A percentile compares a stretch with the other conserved stretches of the same genome.
phyloP scores from a whole-genome alignment of 257 asterid genomes.

The Solanum sitiens region DNA sequence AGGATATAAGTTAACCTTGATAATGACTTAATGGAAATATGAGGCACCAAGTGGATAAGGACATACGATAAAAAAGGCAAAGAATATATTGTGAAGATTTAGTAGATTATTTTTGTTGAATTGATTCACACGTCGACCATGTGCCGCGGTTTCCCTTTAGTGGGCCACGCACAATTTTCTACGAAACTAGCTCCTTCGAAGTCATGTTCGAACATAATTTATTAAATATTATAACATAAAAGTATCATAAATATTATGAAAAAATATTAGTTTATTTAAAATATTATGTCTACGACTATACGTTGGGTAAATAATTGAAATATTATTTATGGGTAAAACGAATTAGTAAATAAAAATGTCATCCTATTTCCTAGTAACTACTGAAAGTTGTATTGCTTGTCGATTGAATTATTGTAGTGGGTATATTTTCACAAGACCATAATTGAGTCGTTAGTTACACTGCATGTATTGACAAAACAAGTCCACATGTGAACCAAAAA shows the following conservation, averaged over 20 bases:
- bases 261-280: no score
- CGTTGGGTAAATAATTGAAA: not conserved
- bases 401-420: not conserved
- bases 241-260: no score
- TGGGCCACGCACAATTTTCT: not conserved
- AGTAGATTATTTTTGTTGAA: no score
- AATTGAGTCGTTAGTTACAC: not conserved
- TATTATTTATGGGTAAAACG: not conserved
- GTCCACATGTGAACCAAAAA: not conserved
- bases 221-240: no score
- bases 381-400: not conserved
- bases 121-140: slow-evolving; percentile 1
- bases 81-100: not conserved
- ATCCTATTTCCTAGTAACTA: not conserved
- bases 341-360: not conserved
- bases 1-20: not conserved
- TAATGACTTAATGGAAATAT: not conserved
- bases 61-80: not conserved
- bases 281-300: no score
- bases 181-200: not conserved
- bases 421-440: not conserved
- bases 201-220: not conserved
- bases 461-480: not conserved
- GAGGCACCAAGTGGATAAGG: not conserved
- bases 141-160: slow-evolving; percentile 12